These are phyloP conservation scores for Phytophthora sp. DNA, from an alignment of 352 stramenopile genomes.

Conservation along the genomic window DNA sequence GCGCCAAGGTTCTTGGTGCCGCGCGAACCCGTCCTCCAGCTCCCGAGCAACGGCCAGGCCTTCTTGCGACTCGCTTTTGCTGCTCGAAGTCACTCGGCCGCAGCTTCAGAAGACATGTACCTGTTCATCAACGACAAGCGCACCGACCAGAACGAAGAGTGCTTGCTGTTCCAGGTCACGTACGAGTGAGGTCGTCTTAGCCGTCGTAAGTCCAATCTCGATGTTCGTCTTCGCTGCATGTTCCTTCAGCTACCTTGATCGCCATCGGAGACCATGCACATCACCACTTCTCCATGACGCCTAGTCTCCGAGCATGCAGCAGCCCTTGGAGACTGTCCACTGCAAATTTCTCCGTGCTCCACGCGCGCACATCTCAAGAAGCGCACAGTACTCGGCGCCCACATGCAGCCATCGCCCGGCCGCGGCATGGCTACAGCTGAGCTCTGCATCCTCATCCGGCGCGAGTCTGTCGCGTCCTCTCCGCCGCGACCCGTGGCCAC, in stretches of 20 bases:
- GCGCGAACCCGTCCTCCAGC: conserved; percentile 66
- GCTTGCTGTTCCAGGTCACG: conserved; percentile 86
- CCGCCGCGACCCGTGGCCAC: neutral
- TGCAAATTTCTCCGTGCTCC: too few relatives aligned
- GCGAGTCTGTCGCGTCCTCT: too few relatives aligned
- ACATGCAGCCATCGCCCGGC: too few relatives aligned
- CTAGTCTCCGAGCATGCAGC: too few relatives aligned
- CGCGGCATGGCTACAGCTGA: too few relatives aligned
- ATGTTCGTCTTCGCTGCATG: conserved; percentile 7
- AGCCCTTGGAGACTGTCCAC: too few relatives aligned
- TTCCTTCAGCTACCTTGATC: conserved; percentile 4
- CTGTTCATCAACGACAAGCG: conserved; percentile 93
- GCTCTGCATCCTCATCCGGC: too few relatives aligned
- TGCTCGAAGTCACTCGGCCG: conserved; percentile 11
- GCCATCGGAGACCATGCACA: too few relatives aligned
- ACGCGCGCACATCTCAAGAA: too few relatives aligned
- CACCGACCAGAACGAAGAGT: conserved; percentile 94
- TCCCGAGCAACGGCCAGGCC: conserved; percentile 52
- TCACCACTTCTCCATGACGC: too few relatives aligned
- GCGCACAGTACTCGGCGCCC: too few relatives aligned
- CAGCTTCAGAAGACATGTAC: conserved; percentile 62
- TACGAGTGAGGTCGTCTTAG: conserved; percentile 45
- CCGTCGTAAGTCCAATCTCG: too few relatives aligned
- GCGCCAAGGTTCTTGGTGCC: conserved; percentile 72
- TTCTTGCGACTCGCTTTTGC: conserved; percentile 66